Base-by-base conservation (phyloP, 768 basidiomycete species). In the Tulasnella sp. region DNA sequence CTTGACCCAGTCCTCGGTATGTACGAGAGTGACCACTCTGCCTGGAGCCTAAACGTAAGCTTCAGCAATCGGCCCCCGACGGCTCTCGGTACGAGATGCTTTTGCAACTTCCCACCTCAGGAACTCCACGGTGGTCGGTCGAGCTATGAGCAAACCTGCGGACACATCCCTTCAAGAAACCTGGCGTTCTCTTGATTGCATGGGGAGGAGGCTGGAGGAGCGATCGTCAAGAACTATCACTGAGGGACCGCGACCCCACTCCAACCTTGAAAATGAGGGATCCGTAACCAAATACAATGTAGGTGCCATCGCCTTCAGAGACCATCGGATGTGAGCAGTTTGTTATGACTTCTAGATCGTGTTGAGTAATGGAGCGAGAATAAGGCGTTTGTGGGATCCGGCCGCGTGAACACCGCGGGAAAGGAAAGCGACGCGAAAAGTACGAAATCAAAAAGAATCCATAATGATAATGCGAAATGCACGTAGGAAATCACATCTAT, bases 281-380 rank as follows among this genome's bases (percentile, higher is more conserved):
- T 14, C 95, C 95, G 79, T 97, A 97, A 38, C 94, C 94, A 79
- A 97, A 97, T 15, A 97, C 92, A 72, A 93, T 85, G 81, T 91
- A 95, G 89, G 88, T 64, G 14, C 29, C 25, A 31, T 25, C 31
- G 25, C 58, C 58, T 64, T 64, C 58, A 25, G 58, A 25, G 25
- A 64, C 58, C 58, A 64, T 64, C 25, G 31, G 15, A 64, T 1
- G 1, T 5, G 29, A 64, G 58, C 31, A 34, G 14, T 64, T 25
- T 12, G 29, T 2, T 14, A 3, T 64, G 58, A 17, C 17, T 19
- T 15, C 31, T 29, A n/a, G 8, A n/a, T 29, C 11, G 54, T 2
- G 49, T 49, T n/a, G 49, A 49, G 49, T n/a, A n/a, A n/a, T n/a
- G 49, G 22, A 9, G 22, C 22, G 49, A 22, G 14, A n/a, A 40